Base-by-base conservation (phyloP, 1,284 basidiomycete species). In the Microbotryum lychnidis-dioicae region DNA sequence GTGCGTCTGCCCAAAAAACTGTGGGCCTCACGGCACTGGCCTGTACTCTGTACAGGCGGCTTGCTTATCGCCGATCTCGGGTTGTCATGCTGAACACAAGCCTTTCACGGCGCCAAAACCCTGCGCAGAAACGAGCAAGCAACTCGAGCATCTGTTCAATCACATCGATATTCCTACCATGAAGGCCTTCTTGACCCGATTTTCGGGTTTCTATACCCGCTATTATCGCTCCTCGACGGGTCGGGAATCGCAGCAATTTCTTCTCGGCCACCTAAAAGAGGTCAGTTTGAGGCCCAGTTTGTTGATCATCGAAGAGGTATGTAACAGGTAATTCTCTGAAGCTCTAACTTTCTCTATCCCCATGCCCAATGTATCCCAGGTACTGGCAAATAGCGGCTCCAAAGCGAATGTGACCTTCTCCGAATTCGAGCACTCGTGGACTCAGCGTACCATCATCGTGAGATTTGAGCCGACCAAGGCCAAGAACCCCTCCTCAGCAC, bases 371-470 rank as follows among this genome's bases (percentile, higher is more conserved):
- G 14, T 21, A 20, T 7, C 23, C 3, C 7, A 29, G 6, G 20
- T 23, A 3, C 16, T 12, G 16, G 37, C 37, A 9, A 42, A 18
- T 1, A 42, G 37, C 51, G 55, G 58, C 46, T 45, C 59, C 6
- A 8, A 21, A 3, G 54, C 72, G 4, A 58, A 56, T 31, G 16
- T 66, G 20, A 54, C 58, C 7, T 78, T 93, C 61, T 76, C 80
- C 37, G 91, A 93, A 74, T 97, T 97, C 74, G 68, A 80, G 60
- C 94, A 98, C 75, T 77, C 84, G 1, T 97, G 94, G 94, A 85
- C 84, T 14, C 94, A 98, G 79, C 87, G 88, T 76, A 83, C 84
- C 51, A 87, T 98, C 72, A 89, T 87, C 64, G 81, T 78, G 18
- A 80, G 79, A 60, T 80, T 84, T 70, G 73, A 71, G 6, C 75